Evolutionary conservation across 306 rosid species (phyloP), one percentile per base, ranked within the genome.

Genomic region (Acacia crassicarpa): DNA sequence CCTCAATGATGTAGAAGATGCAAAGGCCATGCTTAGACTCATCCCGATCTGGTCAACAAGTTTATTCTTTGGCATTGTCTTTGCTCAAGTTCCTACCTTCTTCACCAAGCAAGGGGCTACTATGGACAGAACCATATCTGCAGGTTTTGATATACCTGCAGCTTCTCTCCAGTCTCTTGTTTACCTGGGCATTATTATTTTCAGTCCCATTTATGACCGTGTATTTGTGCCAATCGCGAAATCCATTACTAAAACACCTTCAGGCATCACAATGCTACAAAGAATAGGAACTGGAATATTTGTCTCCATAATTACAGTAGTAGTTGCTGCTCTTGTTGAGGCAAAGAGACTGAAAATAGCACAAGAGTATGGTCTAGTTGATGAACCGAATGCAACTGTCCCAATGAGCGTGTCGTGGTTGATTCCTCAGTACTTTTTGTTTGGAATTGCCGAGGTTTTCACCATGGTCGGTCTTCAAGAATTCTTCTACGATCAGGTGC

Each of bases 311-410:
- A 46, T 89, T 51, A 80, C 81, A 73, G 84, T 89, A 86, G 76
- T 81, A 23, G 41, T 87, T 72, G 92, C 94, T 46, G 94, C 97
- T 27, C 73, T 84, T 40, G 89, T 87, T 0, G 97, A 92, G 85
- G 84, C 33, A 22, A 88, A 69, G 80, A 87, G 93, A 83, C 88
- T 89, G 6, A 58, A 83, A 79, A 81, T 80, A n/a, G 94, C 89
- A 25, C 9, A 53, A 70, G 90, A 91, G 33, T 73, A 78, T 49
- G 90, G 82, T 11, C 83, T 89, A 32, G 77, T 91, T 80, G 90
- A 89, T 76, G 48, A 19, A 33, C 95, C 93, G 17, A 83, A 79
- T 56, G 85, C 33, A 25, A 91, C 87, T 0, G 35, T 90, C 80
- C 94, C 92, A 76, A 66, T 66, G 45, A 66, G 25, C 6, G 45